Conservation (phyloP, 2,329 filamentous ascomycete species). For the Neoascochyta sp. region DNA sequence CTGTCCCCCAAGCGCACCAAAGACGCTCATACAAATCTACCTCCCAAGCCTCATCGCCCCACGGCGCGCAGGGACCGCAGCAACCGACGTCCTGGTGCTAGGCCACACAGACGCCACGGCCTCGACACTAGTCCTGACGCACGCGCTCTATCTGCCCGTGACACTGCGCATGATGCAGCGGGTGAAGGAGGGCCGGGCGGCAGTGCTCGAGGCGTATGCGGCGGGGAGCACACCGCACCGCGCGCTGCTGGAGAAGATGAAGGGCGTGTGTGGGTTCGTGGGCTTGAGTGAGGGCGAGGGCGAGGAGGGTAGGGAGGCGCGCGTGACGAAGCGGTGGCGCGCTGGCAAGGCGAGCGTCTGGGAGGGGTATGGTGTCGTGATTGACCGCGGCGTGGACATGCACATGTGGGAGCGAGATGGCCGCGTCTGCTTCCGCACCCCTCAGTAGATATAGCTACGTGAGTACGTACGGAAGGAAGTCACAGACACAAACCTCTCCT, state of each 20-base stretch:
- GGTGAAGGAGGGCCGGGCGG: slow-evolving; percentile 9
- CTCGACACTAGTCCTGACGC: slow-evolving; percentile 10
- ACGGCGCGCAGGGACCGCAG: slow-evolving; percentile 6
- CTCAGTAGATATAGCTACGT: too few relatives aligned
- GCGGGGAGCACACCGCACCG: slow-evolving; percentile 8
- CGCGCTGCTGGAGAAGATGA: slow-evolving; percentile 19
- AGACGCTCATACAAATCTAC: slow-evolving; percentile 29
- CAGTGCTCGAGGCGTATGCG: slow-evolving; percentile 23
- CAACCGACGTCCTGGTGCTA: slow-evolving; percentile 31
- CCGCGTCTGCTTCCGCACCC: too few relatives aligned
- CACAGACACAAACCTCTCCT: too few relatives aligned
- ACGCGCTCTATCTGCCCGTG: slow-evolving; percentile 24
- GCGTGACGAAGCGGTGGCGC: slow-evolving; percentile 33
- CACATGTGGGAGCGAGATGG: slow-evolving; percentile 17
- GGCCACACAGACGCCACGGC: slow-evolving; percentile 15
- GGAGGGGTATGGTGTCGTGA: slow-evolving; percentile 29
- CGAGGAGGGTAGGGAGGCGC: slow-evolving; percentile 15
- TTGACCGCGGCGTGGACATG: slow-evolving; percentile 21
- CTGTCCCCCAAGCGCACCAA: slow-evolving; percentile 1
- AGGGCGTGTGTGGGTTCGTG: slow-evolving; percentile 12
- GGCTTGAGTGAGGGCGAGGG: slow-evolving; percentile 12
- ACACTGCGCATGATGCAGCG: slow-evolving; percentile 9
- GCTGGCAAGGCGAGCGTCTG: slow-evolving; percentile 26
- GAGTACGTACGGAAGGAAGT: too few relatives aligned
- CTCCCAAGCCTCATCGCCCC: slow-evolving; percentile 21